A percentile compares a stretch with the other conserved stretches of the same genome.
Evolutionary conservation across 352 stramenopile genomes (phyloP).

Genomic region (Saprolegnia diclina): DNA sequence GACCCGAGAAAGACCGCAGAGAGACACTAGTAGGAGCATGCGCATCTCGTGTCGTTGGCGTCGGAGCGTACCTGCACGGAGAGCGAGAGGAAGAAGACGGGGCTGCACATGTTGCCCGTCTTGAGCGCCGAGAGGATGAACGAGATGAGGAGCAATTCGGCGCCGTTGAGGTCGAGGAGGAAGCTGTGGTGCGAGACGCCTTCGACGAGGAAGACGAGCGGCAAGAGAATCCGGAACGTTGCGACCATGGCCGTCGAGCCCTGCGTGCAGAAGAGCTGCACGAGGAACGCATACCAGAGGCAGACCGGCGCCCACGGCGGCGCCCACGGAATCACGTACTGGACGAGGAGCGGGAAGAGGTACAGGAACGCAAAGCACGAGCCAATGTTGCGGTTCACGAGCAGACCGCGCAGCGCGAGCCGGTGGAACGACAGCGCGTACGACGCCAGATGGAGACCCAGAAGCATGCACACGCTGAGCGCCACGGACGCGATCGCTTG

Average conservation of each 20-base stretch:
- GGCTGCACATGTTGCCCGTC: constrained; percentile 76
- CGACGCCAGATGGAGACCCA: constrained; percentile 61
- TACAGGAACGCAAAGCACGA: constrained; percentile 87
- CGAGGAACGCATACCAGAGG: constrained; percentile 86
- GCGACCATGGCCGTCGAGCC: constrained; percentile 79
- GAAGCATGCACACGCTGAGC: constrained; percentile 58
- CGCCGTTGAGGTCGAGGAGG: constrained; percentile 81
- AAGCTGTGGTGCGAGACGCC: constrained; percentile 87
- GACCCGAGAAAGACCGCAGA: constrained; percentile 78
- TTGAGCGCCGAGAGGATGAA: constrained; percentile 85
- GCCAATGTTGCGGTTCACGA: constrained; percentile 79
- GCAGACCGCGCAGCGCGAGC: constrained; percentile 70
- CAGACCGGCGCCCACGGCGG: constrained; percentile 84
- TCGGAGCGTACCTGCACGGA: constrained; percentile 62
- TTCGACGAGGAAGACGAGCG: constrained; percentile 80
- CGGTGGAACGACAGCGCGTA: constrained; percentile 78
- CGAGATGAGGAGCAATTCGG: constrained; percentile 73
- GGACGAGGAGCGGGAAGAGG: constrained; percentile 78
- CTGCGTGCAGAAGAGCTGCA: constrained; percentile 83
- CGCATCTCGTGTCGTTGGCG: neutral
- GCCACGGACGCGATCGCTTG: constrained; percentile 60
- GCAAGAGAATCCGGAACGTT: constrained; percentile 76
- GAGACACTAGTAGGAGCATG: constrained; percentile 40
- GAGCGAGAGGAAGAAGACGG: constrained; percentile 78
- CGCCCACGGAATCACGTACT: constrained; percentile 84